phyloP scores from a whole-genome alignment of 2,329 filamentous ascomycete species.

The Fusarium dimerum region DNA sequence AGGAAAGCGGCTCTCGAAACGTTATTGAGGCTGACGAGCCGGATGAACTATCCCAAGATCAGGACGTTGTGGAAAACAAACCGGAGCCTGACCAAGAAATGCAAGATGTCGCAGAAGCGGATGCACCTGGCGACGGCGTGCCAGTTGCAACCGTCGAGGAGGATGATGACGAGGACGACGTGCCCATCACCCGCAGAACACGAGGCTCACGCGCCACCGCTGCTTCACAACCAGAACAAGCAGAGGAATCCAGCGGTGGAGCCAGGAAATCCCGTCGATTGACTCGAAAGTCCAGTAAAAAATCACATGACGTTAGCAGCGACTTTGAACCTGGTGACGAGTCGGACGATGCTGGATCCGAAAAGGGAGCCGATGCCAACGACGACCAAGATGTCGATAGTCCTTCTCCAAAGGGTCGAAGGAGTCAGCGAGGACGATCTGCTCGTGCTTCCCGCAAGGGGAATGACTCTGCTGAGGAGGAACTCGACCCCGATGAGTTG shows the following conservation, averaged over 20 bases:
- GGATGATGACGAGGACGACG: constrained; percentile 52
- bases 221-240: constrained; percentile 29
- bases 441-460: constrained; percentile 50
- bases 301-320: constrained; percentile 57
- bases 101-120: constrained; percentile 26
- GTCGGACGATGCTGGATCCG: constrained; percentile 53
- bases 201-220: constrained; percentile 38
- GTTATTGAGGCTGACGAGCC: constrained; percentile 37
- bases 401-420: constrained; percentile 51
- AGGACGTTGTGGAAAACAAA: constrained; percentile 29
- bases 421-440: constrained; percentile 42
- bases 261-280: constrained; percentile 44
- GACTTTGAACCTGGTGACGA: constrained; percentile 64
- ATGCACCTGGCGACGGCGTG: constrained; percentile 33
- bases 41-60: constrained; percentile 40
- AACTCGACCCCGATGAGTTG: constrained; percentile 62
- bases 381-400: constrained; percentile 49
- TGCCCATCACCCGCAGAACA: constrained; percentile 49
- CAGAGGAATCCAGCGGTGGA: constrained; percentile 34
- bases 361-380: constrained; percentile 34
- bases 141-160: constrained; percentile 34
- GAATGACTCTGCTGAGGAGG: constrained; percentile 58
- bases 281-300: constrained; percentile 48
- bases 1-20: constrained; percentile 49
- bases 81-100: constrained; percentile 33